These are phyloP conservation scores for Casaregolazyma suthepensis DNA, from an alignment of 1,139 yeast species.

Conservation along the genomic window DNA sequence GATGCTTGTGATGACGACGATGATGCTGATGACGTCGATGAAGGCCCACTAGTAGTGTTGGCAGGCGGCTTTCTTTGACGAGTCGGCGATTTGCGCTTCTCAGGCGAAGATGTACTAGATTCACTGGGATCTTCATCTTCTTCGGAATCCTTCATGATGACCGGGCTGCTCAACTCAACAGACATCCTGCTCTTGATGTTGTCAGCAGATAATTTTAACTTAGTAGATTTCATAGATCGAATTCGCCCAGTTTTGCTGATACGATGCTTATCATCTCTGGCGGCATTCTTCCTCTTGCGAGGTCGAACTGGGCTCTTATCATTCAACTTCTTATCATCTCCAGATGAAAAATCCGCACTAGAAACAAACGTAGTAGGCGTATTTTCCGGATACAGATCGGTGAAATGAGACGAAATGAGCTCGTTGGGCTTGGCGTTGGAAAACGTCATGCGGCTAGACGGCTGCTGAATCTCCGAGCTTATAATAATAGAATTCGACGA, in stretches of 20 bases:
- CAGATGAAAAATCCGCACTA: background rate
- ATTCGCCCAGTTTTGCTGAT: background rate
- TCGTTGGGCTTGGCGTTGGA: background rate
- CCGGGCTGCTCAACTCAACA: background rate
- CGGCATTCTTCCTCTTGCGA: background rate
- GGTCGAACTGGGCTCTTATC: background rate
- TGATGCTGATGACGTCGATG: constrained; percentile 2
- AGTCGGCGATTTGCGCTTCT: background rate
- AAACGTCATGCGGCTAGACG: background rate
- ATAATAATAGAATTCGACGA: background rate
- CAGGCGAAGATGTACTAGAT: background rate
- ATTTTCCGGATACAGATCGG: background rate
- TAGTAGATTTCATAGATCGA: background rate
- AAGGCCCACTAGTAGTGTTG: background rate
- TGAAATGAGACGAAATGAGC: background rate
- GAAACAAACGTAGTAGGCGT: background rate
- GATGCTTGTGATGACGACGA: constrained; percentile 1
- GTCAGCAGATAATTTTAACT: background rate
- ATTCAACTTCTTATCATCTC: background rate
- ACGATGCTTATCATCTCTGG: background rate
- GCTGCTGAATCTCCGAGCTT: background rate
- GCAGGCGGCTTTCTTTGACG: background rate
- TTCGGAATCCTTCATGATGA: background rate
- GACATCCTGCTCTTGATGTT: background rate
- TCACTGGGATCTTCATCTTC: background rate